A percentile compares a stretch with the other conserved stretches of the same genome.
phyloP scores from a whole-genome alignment of 1,284 basidiomycete genomes.

The Psilocybe mexicana region DNA sequence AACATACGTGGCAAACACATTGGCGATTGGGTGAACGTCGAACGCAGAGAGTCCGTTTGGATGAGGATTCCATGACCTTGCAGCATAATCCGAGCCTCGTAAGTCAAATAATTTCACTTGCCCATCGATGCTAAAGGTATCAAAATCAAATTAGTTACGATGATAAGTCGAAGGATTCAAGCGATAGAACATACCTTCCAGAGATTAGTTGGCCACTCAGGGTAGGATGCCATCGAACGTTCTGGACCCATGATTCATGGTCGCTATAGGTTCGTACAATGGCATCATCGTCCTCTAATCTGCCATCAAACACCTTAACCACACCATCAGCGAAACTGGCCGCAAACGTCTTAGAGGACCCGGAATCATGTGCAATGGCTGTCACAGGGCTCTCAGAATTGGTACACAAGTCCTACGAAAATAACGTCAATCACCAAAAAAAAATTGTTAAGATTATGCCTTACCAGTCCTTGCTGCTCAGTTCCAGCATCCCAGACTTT shows the following conservation, averaged over 20 bases:
- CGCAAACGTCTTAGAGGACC: constrained; percentile 80
- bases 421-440: not conserved
- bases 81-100: constrained; percentile 64
- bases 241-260: constrained; percentile 92
- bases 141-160: not conserved
- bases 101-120: constrained; percentile 94
- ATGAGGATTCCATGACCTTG: constrained; percentile 69
- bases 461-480: constrained; percentile 80
- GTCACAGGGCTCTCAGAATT: constrained; percentile 91
- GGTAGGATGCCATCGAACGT: constrained; percentile 83
- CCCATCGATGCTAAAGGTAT: constrained; percentile 73
- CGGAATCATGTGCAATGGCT: constrained; percentile 78
- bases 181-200: constrained; percentile 63
- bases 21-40: constrained; percentile 85
- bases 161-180: not conserved
- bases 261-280: constrained; percentile 82
- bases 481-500: constrained; percentile 95
- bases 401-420: constrained; percentile 78
- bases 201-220: constrained; percentile 79
- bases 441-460: constrained; percentile 25
- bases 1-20: constrained; percentile 86
- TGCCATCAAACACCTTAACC: constrained; percentile 90
- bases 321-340: constrained; percentile 94
- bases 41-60: constrained; percentile 80
- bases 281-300: constrained; percentile 83